A percentile compares a stretch with the other conserved stretches of the same genome.
These are phyloP conservation scores for Hippophae tibetana DNA, from an alignment of 306 rosid genomes.

Conservation along the genomic window DNA sequence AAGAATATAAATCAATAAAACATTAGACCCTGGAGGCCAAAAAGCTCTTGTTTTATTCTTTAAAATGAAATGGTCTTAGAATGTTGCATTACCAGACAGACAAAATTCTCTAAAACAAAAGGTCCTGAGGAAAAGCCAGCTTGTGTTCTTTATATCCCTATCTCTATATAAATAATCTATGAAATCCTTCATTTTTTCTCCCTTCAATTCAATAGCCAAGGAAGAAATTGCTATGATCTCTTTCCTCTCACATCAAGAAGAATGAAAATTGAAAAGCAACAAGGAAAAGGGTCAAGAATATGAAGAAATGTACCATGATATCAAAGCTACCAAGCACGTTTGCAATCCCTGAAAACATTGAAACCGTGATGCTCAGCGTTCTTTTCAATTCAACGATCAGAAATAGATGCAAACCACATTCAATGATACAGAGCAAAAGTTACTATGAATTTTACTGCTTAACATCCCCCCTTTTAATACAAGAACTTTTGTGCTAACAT, in stretches of 20 bases:
- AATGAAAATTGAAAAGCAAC: neutral
- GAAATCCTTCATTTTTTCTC: no score
- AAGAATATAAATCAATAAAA: constrained; percentile 6
- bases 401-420: neutral
- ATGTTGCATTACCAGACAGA: neutral
- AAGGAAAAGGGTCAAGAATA: neutral
- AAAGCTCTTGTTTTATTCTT: neutral
- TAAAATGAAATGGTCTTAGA: neutral
- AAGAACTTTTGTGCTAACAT: no score
- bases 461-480: no score
- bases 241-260: neutral
- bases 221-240: neutral
- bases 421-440: no score
- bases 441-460: no score
- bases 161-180: no score
- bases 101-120: neutral
- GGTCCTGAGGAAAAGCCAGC: no score
- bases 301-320: constrained; percentile 57
- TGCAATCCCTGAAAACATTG: constrained; percentile 75
- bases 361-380: constrained; percentile 21
- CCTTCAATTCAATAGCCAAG: neutral
- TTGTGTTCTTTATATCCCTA: no score
- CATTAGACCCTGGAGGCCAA: neutral
- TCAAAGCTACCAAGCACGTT: constrained; percentile 87
- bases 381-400: neutral